Conservation (phyloP, 495 filamentous ascomycete genomes). For the Amniculicola lignicola region DNA sequence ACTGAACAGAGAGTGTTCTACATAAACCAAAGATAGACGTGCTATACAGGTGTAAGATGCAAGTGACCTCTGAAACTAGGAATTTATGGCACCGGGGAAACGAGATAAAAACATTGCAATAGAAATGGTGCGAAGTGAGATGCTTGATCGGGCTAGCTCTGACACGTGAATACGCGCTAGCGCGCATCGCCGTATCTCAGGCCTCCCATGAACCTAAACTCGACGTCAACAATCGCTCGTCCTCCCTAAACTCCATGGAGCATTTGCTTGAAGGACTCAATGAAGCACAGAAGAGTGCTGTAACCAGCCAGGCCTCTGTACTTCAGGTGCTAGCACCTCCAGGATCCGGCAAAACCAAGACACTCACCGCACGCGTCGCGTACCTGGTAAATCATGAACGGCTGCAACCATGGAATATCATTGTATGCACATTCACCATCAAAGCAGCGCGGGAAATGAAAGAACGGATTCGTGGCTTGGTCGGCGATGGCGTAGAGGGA, state of each 20-base stretch:
- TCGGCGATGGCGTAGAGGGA: conserved; percentile 73
- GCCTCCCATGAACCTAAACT: too few relatives aligned
- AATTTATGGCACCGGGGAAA: too few relatives aligned
- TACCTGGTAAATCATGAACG: conserved; percentile 81
- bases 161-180: too few relatives aligned
- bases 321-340: conserved; percentile 81
- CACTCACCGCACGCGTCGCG: conserved; percentile 88
- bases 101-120: too few relatives aligned
- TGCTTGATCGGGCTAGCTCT: too few relatives aligned
- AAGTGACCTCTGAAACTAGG: too few relatives aligned
- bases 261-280: conserved; percentile 73
- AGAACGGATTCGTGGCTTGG: conserved; percentile 70
- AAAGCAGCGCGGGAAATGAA: conserved; percentile 98
- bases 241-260: conserved; percentile 10
- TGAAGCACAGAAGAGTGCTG: conserved; percentile 75
- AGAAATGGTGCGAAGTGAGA: too few relatives aligned
- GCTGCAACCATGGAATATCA: conserved; percentile 83
- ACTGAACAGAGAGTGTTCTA: too few relatives aligned
- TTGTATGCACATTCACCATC: conserved; percentile 96
- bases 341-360: conserved; percentile 91
- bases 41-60: too few relatives aligned
- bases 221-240: too few relatives aligned
- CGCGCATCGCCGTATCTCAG: too few relatives aligned
- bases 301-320: conserved; percentile 71
- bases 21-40: too few relatives aligned